A percentile compares a stretch with the other conserved stretches of the same genome.
Evolutionary conservation across 768 basidiomycete genomes (phyloP).

Genomic region (Podaxis carcinomalis): DNA sequence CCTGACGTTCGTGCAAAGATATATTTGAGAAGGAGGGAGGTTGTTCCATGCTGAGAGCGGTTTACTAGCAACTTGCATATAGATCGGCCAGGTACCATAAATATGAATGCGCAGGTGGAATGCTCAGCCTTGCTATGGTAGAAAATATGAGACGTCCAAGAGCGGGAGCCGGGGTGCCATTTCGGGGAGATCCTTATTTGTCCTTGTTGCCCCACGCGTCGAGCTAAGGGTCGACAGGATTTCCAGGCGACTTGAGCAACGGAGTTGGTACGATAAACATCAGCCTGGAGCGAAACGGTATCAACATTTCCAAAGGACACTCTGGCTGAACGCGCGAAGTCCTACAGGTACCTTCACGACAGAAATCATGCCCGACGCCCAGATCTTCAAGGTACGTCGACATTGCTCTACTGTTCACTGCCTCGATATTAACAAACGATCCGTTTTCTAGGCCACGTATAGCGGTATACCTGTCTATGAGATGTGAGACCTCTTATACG

Average conservation of each 20-base stretch:
- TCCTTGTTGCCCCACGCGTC: conserved; percentile 38
- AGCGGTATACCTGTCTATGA: conserved; percentile 92
- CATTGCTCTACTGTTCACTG: conserved; percentile 13
- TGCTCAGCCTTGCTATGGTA: no score
- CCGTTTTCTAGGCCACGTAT: conserved; percentile 69
- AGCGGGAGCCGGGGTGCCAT: not conserved
- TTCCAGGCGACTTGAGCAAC: conserved; percentile 16
- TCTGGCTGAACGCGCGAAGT: not conserved
- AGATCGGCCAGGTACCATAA: no score
- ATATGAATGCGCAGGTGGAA: no score
- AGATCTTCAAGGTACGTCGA: conserved; percentile 77
- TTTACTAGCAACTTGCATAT: not conserved
- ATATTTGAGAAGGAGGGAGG: not conserved
- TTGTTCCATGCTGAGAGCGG: not conserved
- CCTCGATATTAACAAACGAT: conserved; percentile 20
- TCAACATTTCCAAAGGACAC: not conserved
- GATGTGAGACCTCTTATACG: conserved; percentile 57
- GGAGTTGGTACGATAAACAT: conserved; percentile 16
- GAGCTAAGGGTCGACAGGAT: conserved; percentile 22
- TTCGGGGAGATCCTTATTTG: conserved; percentile 20
- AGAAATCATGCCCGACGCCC: conserved; percentile 66
- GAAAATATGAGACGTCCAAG: not conserved
- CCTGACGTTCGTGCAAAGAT: not conserved
- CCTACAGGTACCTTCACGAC: not conserved
- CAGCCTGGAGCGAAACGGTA: conserved; percentile 6